Base-by-base conservation (phyloP, 345 rosid species). In the Dovyalis caffra region DNA sequence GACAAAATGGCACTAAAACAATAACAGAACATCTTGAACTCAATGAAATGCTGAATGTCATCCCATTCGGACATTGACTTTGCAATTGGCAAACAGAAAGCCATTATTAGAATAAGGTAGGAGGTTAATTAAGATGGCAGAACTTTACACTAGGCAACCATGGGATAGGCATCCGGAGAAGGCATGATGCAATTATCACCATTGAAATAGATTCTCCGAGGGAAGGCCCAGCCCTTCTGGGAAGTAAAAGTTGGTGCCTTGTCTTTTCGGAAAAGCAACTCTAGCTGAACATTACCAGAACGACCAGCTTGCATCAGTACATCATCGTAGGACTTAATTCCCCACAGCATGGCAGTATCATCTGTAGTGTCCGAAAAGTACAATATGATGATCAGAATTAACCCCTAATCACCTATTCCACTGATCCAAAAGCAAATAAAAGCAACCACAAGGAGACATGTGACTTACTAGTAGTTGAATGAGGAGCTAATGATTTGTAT, bases 141-240 rank as follows among this genome's bases (percentile, higher is more conserved):
- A 74, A 77, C 90, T n/a, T 37, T 1, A 88, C 74, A 64, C 90
- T 92, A 20, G 98, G 98, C 84, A 89, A 85, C 91, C 89, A 88
- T 6, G 98, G n/a, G 98, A 79, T 94, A 92, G 12, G 85, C 77
- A 69, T 90, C 95, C 0, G 92, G 98, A 71, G 92, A 87, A 28
- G 98, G 97, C 97, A 92, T 88, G 47, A 94, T 91, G 23, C 98
- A 94, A 66, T 85, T 85, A 63, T 94, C 98, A 1, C 97, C 98
- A 65, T 94, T 94, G 85, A 94, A 94, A 74, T 94, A 92, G 70
- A 94, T 82, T 70, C 93, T 88, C 72, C 93, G 86, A 0, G 98
- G 98, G 80, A 92, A 92, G 32, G 90, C 98, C 97, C 98, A 94
- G 66, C 98, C 97, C 80, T 92, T 88, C 29, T 87, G 89, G 2